These are phyloP conservation scores for Coemansia sp. DNA, from an alignment of 192 early-diverging fungal species.

Conservation along the genomic window DNA sequence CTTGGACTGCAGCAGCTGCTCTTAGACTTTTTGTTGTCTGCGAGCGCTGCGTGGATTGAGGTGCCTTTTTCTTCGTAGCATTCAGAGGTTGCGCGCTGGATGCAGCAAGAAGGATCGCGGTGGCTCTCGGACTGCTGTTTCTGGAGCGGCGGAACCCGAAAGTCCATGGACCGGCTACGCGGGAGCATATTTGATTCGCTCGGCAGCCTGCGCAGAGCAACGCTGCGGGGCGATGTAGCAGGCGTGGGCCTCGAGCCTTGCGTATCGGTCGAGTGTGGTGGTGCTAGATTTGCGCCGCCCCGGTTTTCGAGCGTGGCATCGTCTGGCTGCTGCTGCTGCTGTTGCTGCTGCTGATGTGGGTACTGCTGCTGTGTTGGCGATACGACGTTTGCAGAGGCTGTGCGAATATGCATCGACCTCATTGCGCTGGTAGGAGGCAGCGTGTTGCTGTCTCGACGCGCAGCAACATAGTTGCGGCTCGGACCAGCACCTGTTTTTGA, in stretches of 20 bases:
- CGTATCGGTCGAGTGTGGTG: too few relatives aligned
- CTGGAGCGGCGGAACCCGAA: conserved; percentile 10
- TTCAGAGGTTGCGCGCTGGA: too few relatives aligned
- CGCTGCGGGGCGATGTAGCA: neutral
- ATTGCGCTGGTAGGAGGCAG: too few relatives aligned
- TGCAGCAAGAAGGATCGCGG: too few relatives aligned
- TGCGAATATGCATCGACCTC: conserved; percentile 1
- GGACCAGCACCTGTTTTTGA: too few relatives aligned
- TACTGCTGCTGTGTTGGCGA: neutral
- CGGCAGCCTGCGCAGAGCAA: conserved; percentile 5
- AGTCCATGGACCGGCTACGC: conserved; percentile 47
- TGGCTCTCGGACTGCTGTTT: neutral
- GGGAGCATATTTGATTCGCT: conserved; percentile 13
- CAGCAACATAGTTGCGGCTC: too few relatives aligned
- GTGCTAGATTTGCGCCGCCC: neutral
- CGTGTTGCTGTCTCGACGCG: neutral
- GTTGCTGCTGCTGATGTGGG: neutral
- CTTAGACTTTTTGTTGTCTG: neutral
- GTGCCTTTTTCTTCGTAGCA: neutral
- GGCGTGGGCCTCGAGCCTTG: too few relatives aligned
- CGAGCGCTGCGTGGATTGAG: neutral
- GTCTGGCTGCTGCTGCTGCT: neutral
- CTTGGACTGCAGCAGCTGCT: neutral
- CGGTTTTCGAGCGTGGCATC: neutral
- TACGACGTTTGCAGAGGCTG: neutral